Evolutionary conservation across 129 eudicot genomes (phyloP).

Genomic region (Sambucus nigra): DNA sequence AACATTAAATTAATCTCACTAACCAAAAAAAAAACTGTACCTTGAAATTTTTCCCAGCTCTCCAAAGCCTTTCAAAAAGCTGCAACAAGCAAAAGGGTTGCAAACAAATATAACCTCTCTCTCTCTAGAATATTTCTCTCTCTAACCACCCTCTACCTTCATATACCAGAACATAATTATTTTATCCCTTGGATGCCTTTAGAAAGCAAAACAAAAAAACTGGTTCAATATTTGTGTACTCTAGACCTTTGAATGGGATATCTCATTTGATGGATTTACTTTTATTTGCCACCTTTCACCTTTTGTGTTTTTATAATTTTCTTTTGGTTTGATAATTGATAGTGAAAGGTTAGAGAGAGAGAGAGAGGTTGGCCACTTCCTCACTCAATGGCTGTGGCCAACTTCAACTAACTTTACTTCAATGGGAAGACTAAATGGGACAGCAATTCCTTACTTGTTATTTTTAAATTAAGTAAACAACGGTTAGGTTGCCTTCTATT

Average conservation of each 20-base stretch:
- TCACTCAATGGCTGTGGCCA: slow-evolving; percentile 57
- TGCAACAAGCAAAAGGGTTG: slow-evolving; percentile 24
- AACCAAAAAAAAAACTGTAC: slow-evolving; percentile 16
- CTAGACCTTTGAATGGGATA: slow-evolving; percentile 28
- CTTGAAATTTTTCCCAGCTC: slow-evolving; percentile 19
- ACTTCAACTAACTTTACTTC: slow-evolving; percentile 81
- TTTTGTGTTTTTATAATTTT: slow-evolving; percentile 30
- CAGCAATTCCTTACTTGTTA: slow-evolving; percentile 15
- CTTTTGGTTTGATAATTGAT: slow-evolving; percentile 32
- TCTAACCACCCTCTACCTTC: slow-evolving; percentile 22
- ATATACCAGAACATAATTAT: slow-evolving; percentile 14
- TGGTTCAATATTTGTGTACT: background rate
- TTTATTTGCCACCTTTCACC: slow-evolving; percentile 21
- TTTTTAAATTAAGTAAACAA: too few species aligned
- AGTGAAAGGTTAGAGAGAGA: slow-evolving; percentile 17
- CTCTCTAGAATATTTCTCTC: slow-evolving; percentile 11
- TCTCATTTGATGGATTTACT: slow-evolving; percentile 20
- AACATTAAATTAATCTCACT: background rate
- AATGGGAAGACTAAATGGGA: slow-evolving; percentile 49
- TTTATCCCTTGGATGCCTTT: slow-evolving; percentile 17
- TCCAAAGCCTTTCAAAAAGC: slow-evolving; percentile 34
- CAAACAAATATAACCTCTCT: slow-evolving; percentile 24
- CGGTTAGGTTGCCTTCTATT: background rate
- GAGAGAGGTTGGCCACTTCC: slow-evolving; percentile 47
- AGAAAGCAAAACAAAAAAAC: background rate